Base-by-base conservation (phyloP, 2,329 filamentous ascomycete species). In the Curvularia verruculosa region DNA sequence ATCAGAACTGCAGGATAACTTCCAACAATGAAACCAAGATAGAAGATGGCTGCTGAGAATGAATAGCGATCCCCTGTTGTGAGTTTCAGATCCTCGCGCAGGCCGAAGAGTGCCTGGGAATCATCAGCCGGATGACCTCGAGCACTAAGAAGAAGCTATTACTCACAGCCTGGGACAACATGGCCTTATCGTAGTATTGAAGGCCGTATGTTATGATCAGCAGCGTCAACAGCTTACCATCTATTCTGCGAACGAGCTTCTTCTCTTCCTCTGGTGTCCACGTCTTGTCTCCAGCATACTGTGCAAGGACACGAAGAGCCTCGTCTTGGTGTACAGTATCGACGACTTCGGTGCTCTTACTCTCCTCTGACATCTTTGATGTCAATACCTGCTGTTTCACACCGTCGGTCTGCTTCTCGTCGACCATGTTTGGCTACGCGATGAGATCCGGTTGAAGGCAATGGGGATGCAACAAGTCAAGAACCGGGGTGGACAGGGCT, bases 191-290 rank as follows among this genome's bases (percentile, higher is more conserved):
- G 15, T 43, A 43, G 23, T 43, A 43, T 7, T 43, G 40, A n/a
- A 43, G 40, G 9, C 40, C 40, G 6, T 43, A 43, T 3, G 40
- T 43, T n/a, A 43, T 26, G 24, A 43, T 43, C 21, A 43, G 23
- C 5, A 43, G 18, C 13, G 40, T 9, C 3, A 43, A 13, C n/a
- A 43, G 15, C 23, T n/a, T 43, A 2, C 19, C 12, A 26, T 43
- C 40, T 15, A 43, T 43, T 23, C 23, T 43, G 23, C 40, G 40
- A 18, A 43, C 40, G 3, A 43, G 13, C 15, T 43, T 43, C 23
- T 43, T 43, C 40, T 43, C 40, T 15, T 43, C 40, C 21, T 43
- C 40, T 26, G 40, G 40, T 13, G 40, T 43, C 40, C 40, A 43
- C 3, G 13, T 43, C 23, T 26, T 6, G 13, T 43, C 40, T 26